Evolutionary conservation across 306 rosid genomes (phyloP), one percentile per base, ranked within the genome.

Genomic region (Lathyrus tuberosus): DNA sequence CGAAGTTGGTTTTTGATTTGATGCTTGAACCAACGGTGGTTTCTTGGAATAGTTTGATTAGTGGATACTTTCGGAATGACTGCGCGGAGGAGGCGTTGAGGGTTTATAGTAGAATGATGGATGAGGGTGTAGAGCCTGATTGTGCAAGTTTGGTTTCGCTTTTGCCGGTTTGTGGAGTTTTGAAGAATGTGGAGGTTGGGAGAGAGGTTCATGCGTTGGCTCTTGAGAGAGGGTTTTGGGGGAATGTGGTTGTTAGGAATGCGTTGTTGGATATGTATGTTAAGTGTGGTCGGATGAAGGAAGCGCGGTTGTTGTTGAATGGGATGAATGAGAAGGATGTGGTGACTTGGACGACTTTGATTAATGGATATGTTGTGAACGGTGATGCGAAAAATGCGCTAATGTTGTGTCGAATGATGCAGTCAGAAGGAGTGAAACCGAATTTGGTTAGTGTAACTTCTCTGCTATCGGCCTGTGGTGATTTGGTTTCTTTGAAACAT

Each of bases 1-100:
- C 96, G 0, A 70, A 62, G 58, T 33, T 35, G 71, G 84, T 86
- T 77, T 93, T 93, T 41, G 82, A 85, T 12, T 82, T 73, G 30
- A 86, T 88, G 91, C 65, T 49, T 76, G 88, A 86, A 65, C 76
- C 63, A 7, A 79, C 81, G 4, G 88, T 93, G 63, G 95, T 88
- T 70, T 83, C 97, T 18, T 93, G 98, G 97, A 93, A 93, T 69
- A 79, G 88, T 12, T 86, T 93, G 82, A 90, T 93, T 37, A 85
- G 67, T 11, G 98, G 98, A 16, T 90, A 78, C 65, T 75, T 85
- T 73, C 79, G 86, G 41, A 90, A 88, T 62, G 78, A 83, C 33
- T 76, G 72, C 69, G 68, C 81, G 0, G 73, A 78, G 73, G 91
- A 80, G 62, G 87, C 96, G 1, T 47, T 86, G 73, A 57, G 62